These are phyloP conservation scores for Camelina sativa DNA, from an alignment of 345 rosid species.

Conservation along the genomic window DNA sequence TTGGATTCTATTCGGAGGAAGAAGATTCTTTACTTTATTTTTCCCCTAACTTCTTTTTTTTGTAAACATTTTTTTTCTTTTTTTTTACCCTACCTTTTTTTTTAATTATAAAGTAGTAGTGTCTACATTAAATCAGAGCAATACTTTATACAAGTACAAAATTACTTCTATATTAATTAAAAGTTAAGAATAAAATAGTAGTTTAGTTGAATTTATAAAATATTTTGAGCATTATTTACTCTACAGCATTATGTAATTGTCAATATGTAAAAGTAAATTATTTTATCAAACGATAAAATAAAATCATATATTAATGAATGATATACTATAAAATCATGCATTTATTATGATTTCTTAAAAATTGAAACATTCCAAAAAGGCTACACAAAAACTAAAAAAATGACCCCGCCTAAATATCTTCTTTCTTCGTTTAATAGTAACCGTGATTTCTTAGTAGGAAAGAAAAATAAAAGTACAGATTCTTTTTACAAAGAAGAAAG, in stretches of 20 bases:
- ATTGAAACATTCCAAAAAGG: neutral
- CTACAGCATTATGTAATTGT: too few relatives aligned
- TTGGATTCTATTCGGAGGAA: slow-evolving; percentile 21
- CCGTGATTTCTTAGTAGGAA: slow-evolving; percentile 33
- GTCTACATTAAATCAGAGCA: neutral
- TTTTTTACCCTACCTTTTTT: neutral
- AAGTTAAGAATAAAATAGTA: neutral
- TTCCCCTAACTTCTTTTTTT: neutral
- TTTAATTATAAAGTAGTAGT: neutral
- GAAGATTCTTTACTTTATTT: slow-evolving; percentile 27
- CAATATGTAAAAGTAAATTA: neutral
- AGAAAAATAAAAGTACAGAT: neutral
- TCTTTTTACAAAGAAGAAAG: slow-evolving; percentile 21
- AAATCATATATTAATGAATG: neutral
- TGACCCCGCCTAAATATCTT: neutral
- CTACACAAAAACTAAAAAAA: neutral
- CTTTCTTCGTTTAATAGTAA: neutral
- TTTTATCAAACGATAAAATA: neutral
- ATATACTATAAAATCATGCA: neutral
- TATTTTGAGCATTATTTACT: neutral
- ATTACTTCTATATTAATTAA: neutral
- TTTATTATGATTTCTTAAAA: neutral
- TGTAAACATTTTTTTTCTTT: slow-evolving; percentile 24
- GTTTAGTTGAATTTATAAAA: too few relatives aligned
- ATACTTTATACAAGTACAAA: neutral